These are phyloP conservation scores for Boletus mariae DNA, from an alignment of 1,284 basidiomycete genomes.

Conservation along the genomic window DNA sequence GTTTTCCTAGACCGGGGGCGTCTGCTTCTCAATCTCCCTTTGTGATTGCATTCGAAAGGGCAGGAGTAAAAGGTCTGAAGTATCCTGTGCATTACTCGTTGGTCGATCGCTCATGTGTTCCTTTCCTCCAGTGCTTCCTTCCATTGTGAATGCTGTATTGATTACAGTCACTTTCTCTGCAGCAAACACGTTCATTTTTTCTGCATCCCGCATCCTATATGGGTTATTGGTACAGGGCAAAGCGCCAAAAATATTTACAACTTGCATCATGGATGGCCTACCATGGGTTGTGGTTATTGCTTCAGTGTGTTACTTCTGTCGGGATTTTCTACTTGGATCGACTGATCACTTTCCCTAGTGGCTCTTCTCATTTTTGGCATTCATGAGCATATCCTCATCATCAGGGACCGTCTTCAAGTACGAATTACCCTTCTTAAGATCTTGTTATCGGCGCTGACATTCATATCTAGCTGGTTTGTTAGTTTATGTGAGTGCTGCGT, in stretches of 20 bases:
- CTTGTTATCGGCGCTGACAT: neutral
- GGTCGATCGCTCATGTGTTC: neutral
- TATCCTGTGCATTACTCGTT: neutral
- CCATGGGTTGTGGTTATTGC: neutral
- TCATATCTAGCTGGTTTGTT: neutral
- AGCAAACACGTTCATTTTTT: neutral
- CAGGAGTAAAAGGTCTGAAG: neutral
- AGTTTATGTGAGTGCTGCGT: neutral
- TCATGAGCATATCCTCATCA: neutral
- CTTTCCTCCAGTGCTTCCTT: neutral
- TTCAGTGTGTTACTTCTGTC: neutral
- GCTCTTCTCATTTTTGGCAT: neutral
- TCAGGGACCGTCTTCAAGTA: neutral
- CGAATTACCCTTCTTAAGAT: neutral
- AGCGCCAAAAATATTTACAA: neutral
- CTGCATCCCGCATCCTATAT: neutral
- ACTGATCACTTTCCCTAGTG: neutral
- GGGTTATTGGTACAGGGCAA: neutral
- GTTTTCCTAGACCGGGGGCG: neutral
- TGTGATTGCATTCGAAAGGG: neutral
- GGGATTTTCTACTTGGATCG: too few relatives aligned
- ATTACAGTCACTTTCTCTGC: neutral
- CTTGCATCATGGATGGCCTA: neutral
- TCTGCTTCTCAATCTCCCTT: neutral
- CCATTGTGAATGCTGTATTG: neutral